Conservation (phyloP, 176 grass and related monocot genomes). For the Musa itinerans region DNA sequence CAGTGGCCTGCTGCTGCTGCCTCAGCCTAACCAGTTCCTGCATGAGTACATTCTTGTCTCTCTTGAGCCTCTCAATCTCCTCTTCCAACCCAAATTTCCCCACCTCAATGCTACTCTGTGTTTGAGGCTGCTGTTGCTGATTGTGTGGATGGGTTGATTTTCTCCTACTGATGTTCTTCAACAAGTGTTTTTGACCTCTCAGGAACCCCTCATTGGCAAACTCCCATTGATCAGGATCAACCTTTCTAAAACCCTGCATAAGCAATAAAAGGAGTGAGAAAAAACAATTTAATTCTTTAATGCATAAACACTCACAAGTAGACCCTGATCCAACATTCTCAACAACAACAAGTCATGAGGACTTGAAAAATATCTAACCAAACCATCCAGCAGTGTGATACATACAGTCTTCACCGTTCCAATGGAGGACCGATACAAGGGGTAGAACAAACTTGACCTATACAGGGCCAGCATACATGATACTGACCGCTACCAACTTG, state of each 20-base stretch:
- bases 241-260: constrained; percentile 75
- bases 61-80: constrained; percentile 68
- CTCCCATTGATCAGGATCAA: constrained; percentile 78
- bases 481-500: too few relatives aligned
- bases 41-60: constrained; percentile 65
- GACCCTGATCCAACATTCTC: too few relatives aligned
- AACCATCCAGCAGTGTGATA: too few relatives aligned
- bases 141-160: constrained; percentile 9
- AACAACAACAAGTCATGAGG: too few relatives aligned
- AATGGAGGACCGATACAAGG: too few relatives aligned
- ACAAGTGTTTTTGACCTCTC: constrained; percentile 57
- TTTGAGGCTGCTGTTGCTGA: constrained; percentile 24
- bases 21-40: constrained; percentile 63
- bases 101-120: constrained; percentile 40
- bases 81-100: constrained; percentile 62
- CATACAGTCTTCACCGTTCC: too few relatives aligned
- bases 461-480: too few relatives aligned
- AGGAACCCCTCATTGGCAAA: constrained; percentile 76
- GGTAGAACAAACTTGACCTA: too few relatives aligned
- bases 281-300: too few relatives aligned
- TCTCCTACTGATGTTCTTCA: constrained; percentile 1
- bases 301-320: too few relatives aligned
- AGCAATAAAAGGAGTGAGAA: constrained; percentile 1
- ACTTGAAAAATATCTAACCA: too few relatives aligned
- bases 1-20: constrained; percentile 51